phyloP scores from a whole-genome alignment of 352 stramenopile genomes.

The Aphanomyces invadans region DNA sequence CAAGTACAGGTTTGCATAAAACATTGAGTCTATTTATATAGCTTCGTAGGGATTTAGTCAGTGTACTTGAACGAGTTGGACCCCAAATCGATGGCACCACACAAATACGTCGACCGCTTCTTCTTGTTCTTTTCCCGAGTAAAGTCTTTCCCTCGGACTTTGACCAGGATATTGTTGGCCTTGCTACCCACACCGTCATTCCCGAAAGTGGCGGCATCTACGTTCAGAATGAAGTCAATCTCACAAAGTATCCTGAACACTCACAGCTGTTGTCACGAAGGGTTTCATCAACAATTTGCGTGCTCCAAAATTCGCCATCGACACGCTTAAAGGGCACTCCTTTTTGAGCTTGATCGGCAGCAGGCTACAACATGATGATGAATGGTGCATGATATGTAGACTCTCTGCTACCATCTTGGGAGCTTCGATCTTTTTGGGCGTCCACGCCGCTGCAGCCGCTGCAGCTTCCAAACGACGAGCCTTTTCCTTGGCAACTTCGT shows the following conservation, averaged over 20 bases:
- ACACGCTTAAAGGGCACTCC: conserved; percentile 97
- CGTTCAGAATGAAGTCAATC: not conserved
- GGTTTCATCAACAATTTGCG: conserved; percentile 85
- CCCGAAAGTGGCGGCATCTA: conserved; percentile 94
- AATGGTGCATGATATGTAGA: no score
- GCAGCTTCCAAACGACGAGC: conserved; percentile 60
- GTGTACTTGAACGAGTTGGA: conserved; percentile 94
- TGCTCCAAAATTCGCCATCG: conserved; percentile 93
- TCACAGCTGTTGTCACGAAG: conserved; percentile 97
- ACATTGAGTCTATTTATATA: conserved; percentile 2
- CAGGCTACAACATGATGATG: no score
- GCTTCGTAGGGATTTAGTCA: conserved; percentile 24
- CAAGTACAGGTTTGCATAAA: not conserved
- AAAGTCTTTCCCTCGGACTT: conserved; percentile 99
- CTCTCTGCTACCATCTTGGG: conserved; percentile 5
- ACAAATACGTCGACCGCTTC: conserved; percentile 96
- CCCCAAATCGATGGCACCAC: conserved; percentile 88
- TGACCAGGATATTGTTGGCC: conserved; percentile 95
- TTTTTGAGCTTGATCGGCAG: conserved; percentile 44
- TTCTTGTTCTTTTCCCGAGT: conserved; percentile 99
- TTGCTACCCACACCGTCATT: conserved; percentile 93
- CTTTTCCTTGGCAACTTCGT: conserved; percentile 68
- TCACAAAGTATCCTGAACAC: conserved; percentile 18
- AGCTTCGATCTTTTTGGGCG: conserved; percentile 79
- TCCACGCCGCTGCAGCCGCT: conserved; percentile 87